phyloP scores from a whole-genome alignment of 106 monocot genomes.

The Alisma plantagoaquatica region DNA sequence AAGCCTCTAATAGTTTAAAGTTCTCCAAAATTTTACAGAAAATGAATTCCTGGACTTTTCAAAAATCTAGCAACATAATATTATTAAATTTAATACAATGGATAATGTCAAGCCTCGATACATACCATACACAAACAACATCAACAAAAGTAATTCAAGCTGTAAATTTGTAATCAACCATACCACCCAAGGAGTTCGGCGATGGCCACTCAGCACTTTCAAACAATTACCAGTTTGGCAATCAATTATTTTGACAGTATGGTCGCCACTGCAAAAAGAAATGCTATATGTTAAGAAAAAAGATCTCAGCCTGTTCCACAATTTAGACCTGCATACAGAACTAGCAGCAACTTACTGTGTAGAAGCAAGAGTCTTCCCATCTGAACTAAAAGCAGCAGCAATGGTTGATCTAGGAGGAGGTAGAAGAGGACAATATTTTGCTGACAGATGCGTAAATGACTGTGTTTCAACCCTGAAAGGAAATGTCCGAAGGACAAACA shows the following conservation, averaged over 20 bases:
- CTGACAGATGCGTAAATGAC: constrained; percentile 69
- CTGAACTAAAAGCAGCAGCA: constrained; percentile 93
- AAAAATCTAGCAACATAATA: too few relatives aligned
- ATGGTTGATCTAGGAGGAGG: constrained; percentile 97
- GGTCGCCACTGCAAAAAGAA: constrained; percentile 70
- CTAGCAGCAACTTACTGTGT: constrained; percentile 58
- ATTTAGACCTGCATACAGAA: not conserved
- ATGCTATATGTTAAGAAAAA: too few relatives aligned
- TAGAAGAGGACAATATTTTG: constrained; percentile 83
- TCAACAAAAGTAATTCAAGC: too few relatives aligned
- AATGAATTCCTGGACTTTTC: too few relatives aligned
- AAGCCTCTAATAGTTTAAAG: too few relatives aligned
- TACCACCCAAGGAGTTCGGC: constrained; percentile 99
- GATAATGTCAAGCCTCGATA: too few relatives aligned
- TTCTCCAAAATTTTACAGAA: too few relatives aligned
- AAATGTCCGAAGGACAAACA: not conserved
- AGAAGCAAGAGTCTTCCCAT: constrained; percentile 93
- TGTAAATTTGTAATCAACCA: too few relatives aligned
- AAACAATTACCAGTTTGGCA: constrained; percentile 80
- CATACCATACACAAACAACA: too few relatives aligned
- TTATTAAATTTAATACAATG: too few relatives aligned
- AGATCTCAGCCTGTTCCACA: too few relatives aligned
- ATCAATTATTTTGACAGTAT: constrained; percentile 95
- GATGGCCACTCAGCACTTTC: constrained; percentile 87
- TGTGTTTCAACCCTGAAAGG: constrained; percentile 82